phyloP scores from a whole-genome alignment of 208 protist species.

The Trypanosoma caninum region DNA sequence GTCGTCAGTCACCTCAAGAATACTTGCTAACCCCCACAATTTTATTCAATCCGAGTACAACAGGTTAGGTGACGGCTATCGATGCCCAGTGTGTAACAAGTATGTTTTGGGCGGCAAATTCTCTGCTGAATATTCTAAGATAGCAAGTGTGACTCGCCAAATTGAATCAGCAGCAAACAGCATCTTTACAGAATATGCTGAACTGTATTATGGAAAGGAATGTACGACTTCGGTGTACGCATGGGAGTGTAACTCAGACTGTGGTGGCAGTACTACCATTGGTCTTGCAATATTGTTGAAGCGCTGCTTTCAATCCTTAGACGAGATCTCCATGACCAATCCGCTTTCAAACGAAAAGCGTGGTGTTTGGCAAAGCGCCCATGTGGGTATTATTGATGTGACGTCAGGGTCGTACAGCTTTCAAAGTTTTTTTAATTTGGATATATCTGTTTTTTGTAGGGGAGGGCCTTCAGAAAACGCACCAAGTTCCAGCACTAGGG shows the following conservation, averaged over 20 bases:
- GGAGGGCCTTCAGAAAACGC: not conserved
- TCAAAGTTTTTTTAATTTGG: constrained; percentile 15
- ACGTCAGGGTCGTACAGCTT: constrained; percentile 5
- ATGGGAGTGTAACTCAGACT: not conserved
- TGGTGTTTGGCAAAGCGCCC: constrained; percentile 19
- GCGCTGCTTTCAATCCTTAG: not conserved
- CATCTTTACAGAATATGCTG: constrained; percentile 6
- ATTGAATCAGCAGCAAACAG: constrained; percentile 9
- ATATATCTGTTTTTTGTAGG: not conserved
- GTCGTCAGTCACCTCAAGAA: not conserved
- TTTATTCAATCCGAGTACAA: constrained; percentile 20
- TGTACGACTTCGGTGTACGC: constrained; percentile 12
- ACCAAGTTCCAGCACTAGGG: not conserved
- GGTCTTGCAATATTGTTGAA: constrained; percentile 9
- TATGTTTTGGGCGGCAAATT: constrained; percentile 5
- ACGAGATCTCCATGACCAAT: not conserved
- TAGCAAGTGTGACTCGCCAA: constrained; percentile 2
- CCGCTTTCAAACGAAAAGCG: not conserved
- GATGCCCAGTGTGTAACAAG: constrained; percentile 16
- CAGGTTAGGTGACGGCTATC: constrained; percentile 6
- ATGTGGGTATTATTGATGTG: constrained; percentile 12
- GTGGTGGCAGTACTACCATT: not conserved
- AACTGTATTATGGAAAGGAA: constrained; percentile 15
- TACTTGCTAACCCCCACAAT: not conserved
- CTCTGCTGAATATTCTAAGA: not conserved